Evolutionary conservation across 2,329 filamentous ascomycete genomes (phyloP), one percentile per base, ranked within the genome.

Genomic region (Ceratocystis lukuohia): DNA sequence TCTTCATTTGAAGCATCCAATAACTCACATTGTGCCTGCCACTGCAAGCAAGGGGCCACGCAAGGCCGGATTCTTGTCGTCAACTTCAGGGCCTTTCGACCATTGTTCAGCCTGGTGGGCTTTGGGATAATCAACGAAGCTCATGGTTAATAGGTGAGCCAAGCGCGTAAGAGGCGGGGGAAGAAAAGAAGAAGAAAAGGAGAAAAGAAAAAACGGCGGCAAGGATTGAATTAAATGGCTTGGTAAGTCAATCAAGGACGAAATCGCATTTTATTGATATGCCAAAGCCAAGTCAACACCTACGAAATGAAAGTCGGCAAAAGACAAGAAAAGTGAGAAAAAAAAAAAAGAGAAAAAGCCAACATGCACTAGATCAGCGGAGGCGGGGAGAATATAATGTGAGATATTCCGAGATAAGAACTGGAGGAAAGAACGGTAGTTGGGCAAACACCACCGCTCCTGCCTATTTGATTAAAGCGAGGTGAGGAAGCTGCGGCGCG

Each of bases 11-110:
- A 22, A 41, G 22, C 46, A 6, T 41, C 30, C 30, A 53, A 46
- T 33, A 62, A 74, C 80, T 72, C 76, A 89, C 86, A 88, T 71
- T 67, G 79, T 82, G 64, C 83, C 82, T 53, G 82, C 84, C 64
- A 86, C 77, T 33, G 83, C 79, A 61, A 95, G 77, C 6, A 84
- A 75, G 41, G 80, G 75, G 4, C 90, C 90, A 66, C 86, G 80
- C 69, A 95, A 77, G 1, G 84, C 80, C 0, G 90, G 89, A 72
- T 93, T 91, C 50, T 82, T 79, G 69, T 84, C 81, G 41, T 79
- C 74, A 25, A 73, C 61, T 62, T 62, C 20, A 20, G 68, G 69
- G 8, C 73, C 70, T n/a, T 75, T 74, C 8, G 74, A 74, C 67
- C 76, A 73, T 28, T 76, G 72, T 12, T 77, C 74, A 33, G 72